Conservation (phyloP, 495 filamentous ascomycete genomes). For the Evansstolkia leycettana region DNA sequence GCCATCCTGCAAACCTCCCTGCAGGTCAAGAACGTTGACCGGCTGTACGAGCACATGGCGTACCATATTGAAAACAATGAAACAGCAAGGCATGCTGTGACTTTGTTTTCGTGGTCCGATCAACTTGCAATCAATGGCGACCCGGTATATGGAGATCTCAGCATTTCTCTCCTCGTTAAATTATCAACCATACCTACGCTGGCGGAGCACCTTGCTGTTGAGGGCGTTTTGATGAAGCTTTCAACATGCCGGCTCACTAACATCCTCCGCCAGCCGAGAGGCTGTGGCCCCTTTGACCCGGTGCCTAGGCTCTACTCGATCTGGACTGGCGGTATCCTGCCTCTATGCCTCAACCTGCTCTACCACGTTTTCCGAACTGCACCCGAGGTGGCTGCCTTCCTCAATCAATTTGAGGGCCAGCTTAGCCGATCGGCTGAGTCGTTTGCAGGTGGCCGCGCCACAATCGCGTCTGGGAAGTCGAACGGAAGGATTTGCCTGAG, state of each 20-base stretch:
- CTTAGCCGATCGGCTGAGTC: conserved; percentile 49
- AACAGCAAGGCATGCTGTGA: conserved; percentile 66
- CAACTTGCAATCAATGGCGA: conserved; percentile 57
- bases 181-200: conserved; percentile 70
- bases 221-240: conserved; percentile 66
- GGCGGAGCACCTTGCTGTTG: conserved; percentile 79
- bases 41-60: conserved; percentile 46
- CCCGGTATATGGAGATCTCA: conserved; percentile 88
- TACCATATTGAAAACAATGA: conserved; percentile 50
- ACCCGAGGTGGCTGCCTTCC: conserved; percentile 70
- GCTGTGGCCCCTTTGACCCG: conserved; percentile 57
- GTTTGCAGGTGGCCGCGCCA: conserved; percentile 38
- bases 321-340: conserved; percentile 80
- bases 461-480: conserved; percentile 17
- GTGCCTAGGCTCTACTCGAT: conserved; percentile 55
- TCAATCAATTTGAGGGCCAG: conserved; percentile 72
- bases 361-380: conserved; percentile 67
- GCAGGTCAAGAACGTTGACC: conserved; percentile 41
- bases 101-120: conserved; percentile 91
- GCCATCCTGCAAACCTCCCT: conserved; percentile 75
- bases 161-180: conserved; percentile 76
- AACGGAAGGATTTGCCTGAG: conserved; percentile 49
- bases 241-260: conserved; percentile 63
- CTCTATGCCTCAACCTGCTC: conserved; percentile 82
- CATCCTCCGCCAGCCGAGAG: conserved; percentile 52